Conservation (phyloP, 2,329 filamentous ascomycete genomes). For the Parascedosporium putredinis region DNA sequence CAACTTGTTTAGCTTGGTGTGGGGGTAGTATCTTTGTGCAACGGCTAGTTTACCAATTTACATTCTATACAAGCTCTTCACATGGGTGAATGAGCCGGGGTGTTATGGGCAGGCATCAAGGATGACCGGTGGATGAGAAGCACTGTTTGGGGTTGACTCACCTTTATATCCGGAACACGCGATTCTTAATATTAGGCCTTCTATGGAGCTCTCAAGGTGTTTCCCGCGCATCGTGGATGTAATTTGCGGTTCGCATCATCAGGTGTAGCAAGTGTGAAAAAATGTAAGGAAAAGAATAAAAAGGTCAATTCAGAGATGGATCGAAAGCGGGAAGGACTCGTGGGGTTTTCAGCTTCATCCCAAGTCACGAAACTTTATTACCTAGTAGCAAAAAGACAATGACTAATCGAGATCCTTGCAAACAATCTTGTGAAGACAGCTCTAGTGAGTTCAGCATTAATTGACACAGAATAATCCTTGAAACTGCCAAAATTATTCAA, state of each 20-base stretch:
- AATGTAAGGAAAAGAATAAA: constrained; percentile 1
- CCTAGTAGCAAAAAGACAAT: too few species aligned
- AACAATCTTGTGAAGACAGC: too few species aligned
- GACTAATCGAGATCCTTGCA: not conserved
- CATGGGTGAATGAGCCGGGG: too few species aligned
- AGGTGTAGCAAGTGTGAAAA: not conserved
- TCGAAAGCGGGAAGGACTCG: constrained; percentile 7
- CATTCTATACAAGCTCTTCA: too few species aligned
- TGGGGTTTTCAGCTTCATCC: not conserved
- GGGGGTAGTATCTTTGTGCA: too few species aligned
- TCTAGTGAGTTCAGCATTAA: too few species aligned
- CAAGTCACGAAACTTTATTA: not conserved
- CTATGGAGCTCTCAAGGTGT: constrained; percentile 13
- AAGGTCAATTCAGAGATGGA: not conserved
- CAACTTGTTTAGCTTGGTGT: too few species aligned
- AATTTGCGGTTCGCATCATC: not conserved
- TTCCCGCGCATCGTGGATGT: constrained; percentile 4
- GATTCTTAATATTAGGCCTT: constrained; percentile 12
- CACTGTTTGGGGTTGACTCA: constrained; percentile 1
- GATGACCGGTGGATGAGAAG: too few species aligned
- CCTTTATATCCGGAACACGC: constrained; percentile 12
- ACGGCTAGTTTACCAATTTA: too few species aligned
- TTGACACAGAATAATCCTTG: too few species aligned
- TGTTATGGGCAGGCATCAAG: too few species aligned
- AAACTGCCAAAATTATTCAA: too few species aligned